Percentiles rank a stretch among this genome's conserved stretches.
phyloP scores from a whole-genome alignment of 495 filamentous ascomycete species.

The Lentithecium fluviatile region DNA sequence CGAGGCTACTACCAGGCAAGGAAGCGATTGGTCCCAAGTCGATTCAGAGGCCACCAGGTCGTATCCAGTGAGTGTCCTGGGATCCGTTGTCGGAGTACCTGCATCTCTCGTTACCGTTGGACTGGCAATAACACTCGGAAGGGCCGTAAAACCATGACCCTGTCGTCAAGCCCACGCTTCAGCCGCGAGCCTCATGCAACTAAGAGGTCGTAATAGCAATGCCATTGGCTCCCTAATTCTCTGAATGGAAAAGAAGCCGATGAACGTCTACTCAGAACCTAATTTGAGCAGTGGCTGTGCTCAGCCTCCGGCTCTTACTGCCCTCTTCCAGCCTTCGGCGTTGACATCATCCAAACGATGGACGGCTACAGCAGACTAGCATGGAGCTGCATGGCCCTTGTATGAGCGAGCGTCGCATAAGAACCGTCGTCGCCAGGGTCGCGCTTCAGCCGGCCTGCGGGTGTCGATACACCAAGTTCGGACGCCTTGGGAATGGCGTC shows the following conservation, averaged over 20 bases:
- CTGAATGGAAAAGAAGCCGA: slow-evolving; percentile 1
- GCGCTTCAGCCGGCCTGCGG: slow-evolving; percentile 12
- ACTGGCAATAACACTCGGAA: slow-evolving; percentile 32
- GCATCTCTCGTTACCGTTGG: slow-evolving; percentile 35
- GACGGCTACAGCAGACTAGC: not conserved
- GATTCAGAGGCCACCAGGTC: slow-evolving; percentile 13
- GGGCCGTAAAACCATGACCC: slow-evolving; percentile 29
- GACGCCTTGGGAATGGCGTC: slow-evolving; percentile 16
- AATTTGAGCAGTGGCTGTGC: slow-evolving; percentile 32
- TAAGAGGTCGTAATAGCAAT: slow-evolving; percentile 20
- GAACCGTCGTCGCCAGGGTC: not conserved
- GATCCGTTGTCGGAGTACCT: slow-evolving; percentile 30
- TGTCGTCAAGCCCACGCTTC: slow-evolving; percentile 26
- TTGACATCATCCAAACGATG: slow-evolving; percentile 6
- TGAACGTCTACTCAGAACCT: slow-evolving; percentile 19
- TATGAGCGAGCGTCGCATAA: slow-evolving; percentile 1
- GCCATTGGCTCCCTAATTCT: slow-evolving; percentile 12
- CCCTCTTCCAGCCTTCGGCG: slow-evolving; percentile 4
- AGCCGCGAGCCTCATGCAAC: slow-evolving; percentile 22
- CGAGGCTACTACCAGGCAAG: not conserved
- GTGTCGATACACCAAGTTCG: slow-evolving; percentile 6
- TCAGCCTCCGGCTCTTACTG: slow-evolving; percentile 31
- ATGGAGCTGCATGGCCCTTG: slow-evolving; percentile 9
- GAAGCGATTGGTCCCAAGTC: not conserved
- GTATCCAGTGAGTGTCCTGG: slow-evolving; percentile 9